These are phyloP conservation scores for Amanita molliuscula DNA, from an alignment of 768 basidiomycete species.

Conservation along the genomic window DNA sequence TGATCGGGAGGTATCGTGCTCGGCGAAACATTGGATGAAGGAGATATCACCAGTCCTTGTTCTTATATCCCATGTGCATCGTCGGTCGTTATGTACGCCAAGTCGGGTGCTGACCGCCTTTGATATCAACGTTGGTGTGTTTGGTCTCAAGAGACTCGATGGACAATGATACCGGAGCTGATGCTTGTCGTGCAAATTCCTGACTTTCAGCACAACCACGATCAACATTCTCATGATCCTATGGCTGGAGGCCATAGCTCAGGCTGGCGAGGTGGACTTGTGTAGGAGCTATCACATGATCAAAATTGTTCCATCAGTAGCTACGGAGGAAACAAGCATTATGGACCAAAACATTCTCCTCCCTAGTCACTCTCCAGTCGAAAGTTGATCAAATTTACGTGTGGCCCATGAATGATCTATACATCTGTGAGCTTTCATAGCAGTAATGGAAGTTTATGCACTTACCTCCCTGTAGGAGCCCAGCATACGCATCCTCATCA, in stretches of 20 bases:
- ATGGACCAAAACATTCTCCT: neutral
- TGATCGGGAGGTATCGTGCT: neutral
- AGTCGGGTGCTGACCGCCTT: slow-evolving; percentile 87
- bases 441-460: neutral
- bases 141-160: slow-evolving; percentile 31
- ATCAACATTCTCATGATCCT: slow-evolving; percentile 72
- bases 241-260: slow-evolving; percentile 5
- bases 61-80: slow-evolving; percentile 47
- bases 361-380: slow-evolving; percentile 15
- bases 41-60: too few species aligned
- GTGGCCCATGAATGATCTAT: slow-evolving; percentile 43
- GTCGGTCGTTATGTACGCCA: slow-evolving; percentile 84
- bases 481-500: slow-evolving; percentile 48
- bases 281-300: too few species aligned
- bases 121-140: slow-evolving; percentile 64
- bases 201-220: slow-evolving; percentile 78
- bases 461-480: slow-evolving; percentile 47
- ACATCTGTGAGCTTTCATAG: slow-evolving; percentile 9
- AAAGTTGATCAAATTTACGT: slow-evolving; percentile 46
- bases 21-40: slow-evolving; percentile 17
- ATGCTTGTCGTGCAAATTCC: slow-evolving; percentile 73
- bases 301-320: neutral
- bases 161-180: slow-evolving; percentile 35
- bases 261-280: too few species aligned
- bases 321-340: neutral